Evolutionary conservation across 345 rosid genomes (phyloP).

Genomic region (Lumnitzera littorea): DNA sequence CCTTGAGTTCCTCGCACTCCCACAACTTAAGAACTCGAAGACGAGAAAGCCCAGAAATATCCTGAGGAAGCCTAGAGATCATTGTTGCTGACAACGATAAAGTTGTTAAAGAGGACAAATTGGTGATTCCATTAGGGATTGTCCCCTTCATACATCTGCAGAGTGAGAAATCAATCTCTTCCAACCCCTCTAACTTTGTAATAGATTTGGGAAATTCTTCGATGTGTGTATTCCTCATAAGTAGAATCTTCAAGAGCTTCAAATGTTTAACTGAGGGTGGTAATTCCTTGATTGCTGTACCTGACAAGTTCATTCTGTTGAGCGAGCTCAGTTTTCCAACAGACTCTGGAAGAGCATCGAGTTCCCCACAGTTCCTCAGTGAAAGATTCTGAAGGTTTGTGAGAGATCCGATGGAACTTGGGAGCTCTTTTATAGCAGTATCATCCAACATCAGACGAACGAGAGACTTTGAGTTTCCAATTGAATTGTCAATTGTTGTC

Average conservation of each 20-base stretch:
- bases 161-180: background rate
- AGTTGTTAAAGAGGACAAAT: background rate
- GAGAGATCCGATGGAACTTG: background rate
- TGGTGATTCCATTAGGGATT: background rate
- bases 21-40: constrained; percentile 1
- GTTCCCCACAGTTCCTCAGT: no score
- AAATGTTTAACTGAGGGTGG: background rate
- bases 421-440: background rate
- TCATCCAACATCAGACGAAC: background rate
- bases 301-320: background rate
- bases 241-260: background rate
- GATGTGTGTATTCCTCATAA: background rate
- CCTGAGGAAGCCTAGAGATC: background rate
- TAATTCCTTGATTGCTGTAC: background rate
- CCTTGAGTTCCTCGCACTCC: background rate
- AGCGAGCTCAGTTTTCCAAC: background rate
- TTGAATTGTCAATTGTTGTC: no score
- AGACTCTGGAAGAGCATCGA: no score
- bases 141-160: background rate
- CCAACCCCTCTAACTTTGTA: background rate
- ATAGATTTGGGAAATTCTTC: background rate
- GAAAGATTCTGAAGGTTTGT: no score
- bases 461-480: background rate
- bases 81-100: background rate
- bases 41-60: background rate